Conservation (phyloP, 139 green algal species). For the Zygnema circumcarinatum region DNA sequence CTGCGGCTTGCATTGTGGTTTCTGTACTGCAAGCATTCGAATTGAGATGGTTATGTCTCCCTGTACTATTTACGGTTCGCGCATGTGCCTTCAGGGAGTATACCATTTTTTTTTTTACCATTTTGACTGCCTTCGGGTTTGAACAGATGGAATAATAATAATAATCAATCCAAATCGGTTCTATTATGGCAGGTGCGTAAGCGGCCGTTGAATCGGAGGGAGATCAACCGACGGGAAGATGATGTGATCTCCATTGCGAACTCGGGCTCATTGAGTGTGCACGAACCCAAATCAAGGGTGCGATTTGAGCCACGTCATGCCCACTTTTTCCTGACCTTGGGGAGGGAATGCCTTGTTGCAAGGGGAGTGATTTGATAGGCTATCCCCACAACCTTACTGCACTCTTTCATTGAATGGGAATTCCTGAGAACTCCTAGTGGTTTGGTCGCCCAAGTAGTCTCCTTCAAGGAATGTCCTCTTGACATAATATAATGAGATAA, state of each 20-base stretch:
- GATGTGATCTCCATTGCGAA: constrained; percentile 85
- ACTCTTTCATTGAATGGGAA: too few relatives aligned
- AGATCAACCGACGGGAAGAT: constrained; percentile 78
- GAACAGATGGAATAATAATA: neutral
- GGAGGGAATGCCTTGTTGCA: neutral
- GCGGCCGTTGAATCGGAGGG: constrained; percentile 90
- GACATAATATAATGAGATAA: too few relatives aligned
- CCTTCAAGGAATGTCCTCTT: too few relatives aligned
- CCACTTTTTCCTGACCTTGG: neutral
- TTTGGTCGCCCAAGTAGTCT: too few relatives aligned
- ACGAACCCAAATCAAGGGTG: constrained; percentile 83
- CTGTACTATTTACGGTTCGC: too few relatives aligned
- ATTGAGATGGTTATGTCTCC: neutral
- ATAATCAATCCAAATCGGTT: neutral
- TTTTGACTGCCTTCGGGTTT: neutral
- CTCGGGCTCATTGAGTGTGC: constrained; percentile 71
- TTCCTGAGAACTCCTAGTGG: too few relatives aligned
- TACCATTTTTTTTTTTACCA: neutral
- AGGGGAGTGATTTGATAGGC: neutral
- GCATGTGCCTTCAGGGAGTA: too few relatives aligned
- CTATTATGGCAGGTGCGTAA: constrained; percentile 80
- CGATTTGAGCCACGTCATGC: neutral
- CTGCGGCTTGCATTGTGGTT: too few relatives aligned
- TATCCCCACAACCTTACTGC: too few relatives aligned
- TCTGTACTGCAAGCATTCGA: too few relatives aligned